These are phyloP conservation scores for Gyromitra esculenta DNA, from an alignment of 2,329 filamentous ascomycete species.

Conservation along the genomic window DNA sequence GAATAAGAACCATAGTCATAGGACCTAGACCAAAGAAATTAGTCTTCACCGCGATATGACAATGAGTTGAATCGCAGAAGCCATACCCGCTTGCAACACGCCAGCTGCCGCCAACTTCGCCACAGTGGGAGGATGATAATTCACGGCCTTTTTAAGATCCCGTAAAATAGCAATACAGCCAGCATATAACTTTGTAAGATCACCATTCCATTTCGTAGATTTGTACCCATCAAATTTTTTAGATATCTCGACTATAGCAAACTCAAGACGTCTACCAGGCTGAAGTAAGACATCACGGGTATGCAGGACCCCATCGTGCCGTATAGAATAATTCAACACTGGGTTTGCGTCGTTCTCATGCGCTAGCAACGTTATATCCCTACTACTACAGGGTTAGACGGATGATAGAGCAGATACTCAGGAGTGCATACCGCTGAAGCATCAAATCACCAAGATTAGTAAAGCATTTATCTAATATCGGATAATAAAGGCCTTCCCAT, in stretches of 20 bases:
- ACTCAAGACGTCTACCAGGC: background rate
- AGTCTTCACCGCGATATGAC: background rate
- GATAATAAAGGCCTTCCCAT: slow-evolving; percentile 5
- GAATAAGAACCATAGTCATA: slow-evolving; percentile 5
- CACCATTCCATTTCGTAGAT: slow-evolving; percentile 8
- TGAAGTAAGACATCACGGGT: background rate
- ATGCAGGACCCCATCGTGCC: background rate
- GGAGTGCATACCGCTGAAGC: background rate
- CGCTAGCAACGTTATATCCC: background rate
- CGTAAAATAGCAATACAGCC: slow-evolving; percentile 7
- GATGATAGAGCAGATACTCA: background rate
- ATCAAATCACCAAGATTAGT: slow-evolving; percentile 3
- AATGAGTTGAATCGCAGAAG: background rate
- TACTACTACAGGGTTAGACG: background rate
- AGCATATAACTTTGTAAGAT: slow-evolving; percentile 1
- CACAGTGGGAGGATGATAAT: background rate
- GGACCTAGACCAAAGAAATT: background rate
- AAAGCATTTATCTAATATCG: slow-evolving; percentile 17
- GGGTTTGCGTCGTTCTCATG: slow-evolving; percentile 5
- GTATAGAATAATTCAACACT: slow-evolving; percentile 5
- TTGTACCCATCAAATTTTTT: background rate
- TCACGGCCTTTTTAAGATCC: background rate
- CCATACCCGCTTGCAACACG: slow-evolving; percentile 8
- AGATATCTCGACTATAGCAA: background rate
- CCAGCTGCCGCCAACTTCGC: background rate